Evolutionary conservation across 345 rosid genomes (phyloP), one percentile per base, ranked within the genome.

Genomic region (Melastoma malabathricum): DNA sequence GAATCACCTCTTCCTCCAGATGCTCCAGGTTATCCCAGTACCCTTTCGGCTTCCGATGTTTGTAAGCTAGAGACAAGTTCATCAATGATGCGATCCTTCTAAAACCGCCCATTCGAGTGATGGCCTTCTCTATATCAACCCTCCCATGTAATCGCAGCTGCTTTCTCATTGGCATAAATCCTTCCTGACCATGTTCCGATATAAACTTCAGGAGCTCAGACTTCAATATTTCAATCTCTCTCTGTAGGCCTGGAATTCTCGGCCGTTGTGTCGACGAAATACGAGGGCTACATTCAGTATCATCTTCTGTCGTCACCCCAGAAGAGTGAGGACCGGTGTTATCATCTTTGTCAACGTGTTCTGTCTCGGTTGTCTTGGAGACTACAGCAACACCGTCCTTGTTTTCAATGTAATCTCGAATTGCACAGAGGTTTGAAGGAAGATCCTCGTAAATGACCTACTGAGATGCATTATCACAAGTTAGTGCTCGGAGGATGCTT

Each of bases 101-200:
- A 59, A 92, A 86, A 53, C 96, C 96, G 45, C 98, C 98, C 94
- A 82, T 86, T 48, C 75, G 79, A 23, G 89, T 77, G 48, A 92
- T 84, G 44, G 95, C 93, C 72, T 92, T 92, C 66, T 92, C 98
- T 49, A 86, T 82, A 65, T 92, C 96, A 22, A 86, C 93, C 69
- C 98, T 77, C 46, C 98, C 87, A 50, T 77, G 93, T 60, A 73
- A 45, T 46, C 95, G 86, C 4, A 92, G 96, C 64, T 92, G 98
- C 64, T 92, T 92, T 69, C 98, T 82, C 96, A 86, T 92, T 0
- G 96, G 98, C 98, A 92, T 92, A 71, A 86, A 92, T 47, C 98
- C 98, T 70, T 84, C 96, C 62, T 84, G 89, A 43, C 98, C 98
- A 50, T 84, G 84, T 56, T 80, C 82, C 16, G 77, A 66, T 61